phyloP scores from a whole-genome alignment of 192 early-diverging fungal species.

The Coemansia sp. region DNA sequence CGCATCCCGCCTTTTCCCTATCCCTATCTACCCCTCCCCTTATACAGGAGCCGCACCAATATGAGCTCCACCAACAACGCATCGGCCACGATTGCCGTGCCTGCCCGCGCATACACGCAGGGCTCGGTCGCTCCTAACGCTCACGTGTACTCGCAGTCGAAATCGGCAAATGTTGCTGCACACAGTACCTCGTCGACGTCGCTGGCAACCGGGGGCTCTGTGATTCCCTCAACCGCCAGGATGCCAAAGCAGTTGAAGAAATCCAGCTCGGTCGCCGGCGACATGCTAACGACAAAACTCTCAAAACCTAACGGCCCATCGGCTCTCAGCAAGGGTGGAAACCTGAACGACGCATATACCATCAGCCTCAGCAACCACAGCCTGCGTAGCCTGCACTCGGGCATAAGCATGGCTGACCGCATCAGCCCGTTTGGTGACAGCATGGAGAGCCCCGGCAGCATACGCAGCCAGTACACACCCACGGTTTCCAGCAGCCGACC shows the following conservation, averaged over 20 bases:
- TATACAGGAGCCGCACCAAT: background rate
- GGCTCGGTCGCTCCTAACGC: slow-evolving; percentile 23
- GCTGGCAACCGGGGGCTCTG: slow-evolving; percentile 6
- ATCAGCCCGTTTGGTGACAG: slow-evolving; percentile 26
- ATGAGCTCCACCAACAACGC: slow-evolving; percentile 23
- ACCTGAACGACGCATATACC: slow-evolving; percentile 23
- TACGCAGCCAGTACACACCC: slow-evolving; percentile 35
- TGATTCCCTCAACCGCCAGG: slow-evolving; percentile 7
- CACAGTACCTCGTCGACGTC: slow-evolving; percentile 9
- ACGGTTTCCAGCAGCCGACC: slow-evolving; percentile 33
- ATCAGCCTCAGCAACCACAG: slow-evolving; percentile 57
- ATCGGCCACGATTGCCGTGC: slow-evolving; percentile 37
- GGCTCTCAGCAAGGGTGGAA: slow-evolving; percentile 3
- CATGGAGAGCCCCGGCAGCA: slow-evolving; percentile 54
- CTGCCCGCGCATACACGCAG: slow-evolving; percentile 47
- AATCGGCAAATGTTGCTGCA: slow-evolving; percentile 10
- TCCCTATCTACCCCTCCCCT: background rate
- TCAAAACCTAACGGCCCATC: slow-evolving; percentile 20
- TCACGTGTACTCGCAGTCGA: slow-evolving; percentile 27
- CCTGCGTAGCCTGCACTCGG: slow-evolving; percentile 39
- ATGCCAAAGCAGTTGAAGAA: slow-evolving; percentile 45
- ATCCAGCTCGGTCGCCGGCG: slow-evolving; percentile 44
- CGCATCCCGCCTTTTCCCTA: slow-evolving; percentile 2
- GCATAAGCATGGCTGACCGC: slow-evolving; percentile 19
- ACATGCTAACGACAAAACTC: slow-evolving; percentile 35